Evolutionary conservation across 2,329 filamentous ascomycete species (phyloP), one percentile per base, ranked within the genome.

Genomic region (Corynespora cassiicola): DNA sequence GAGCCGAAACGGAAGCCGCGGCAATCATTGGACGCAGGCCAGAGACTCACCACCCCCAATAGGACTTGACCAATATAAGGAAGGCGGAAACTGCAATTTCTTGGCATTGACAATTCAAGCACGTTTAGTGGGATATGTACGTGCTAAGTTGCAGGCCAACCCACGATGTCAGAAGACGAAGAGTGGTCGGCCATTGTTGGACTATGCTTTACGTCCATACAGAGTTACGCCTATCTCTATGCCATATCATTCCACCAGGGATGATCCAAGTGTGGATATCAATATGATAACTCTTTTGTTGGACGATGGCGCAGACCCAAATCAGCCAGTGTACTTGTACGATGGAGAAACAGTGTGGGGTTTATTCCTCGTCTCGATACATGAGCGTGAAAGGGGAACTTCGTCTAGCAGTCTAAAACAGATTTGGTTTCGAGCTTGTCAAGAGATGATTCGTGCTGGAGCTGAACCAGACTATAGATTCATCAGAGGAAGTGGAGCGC

Each of bases 281-380:
- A 36, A 39, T 2, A 53, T 55, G 43, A 33, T 50, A 1, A 9
- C 34, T 10, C 6, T 46, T n/a, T 26, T 54, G 3, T 20, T 54
- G 3, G 21, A 40, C 3, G 10, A 45, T 7, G 40, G 31, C 1
- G 39, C 45, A 10, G 16, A 50, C n/a, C 42, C 50, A 17, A 54
- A 54, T 19, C 37, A 52, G 20, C 25, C 20, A 1, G 36, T 50
- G 1, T 24, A 27, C n/a, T 12, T 43, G 1, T 28, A 53, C 9
- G 16, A 39, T 20, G 29, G 32, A 9, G 12, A 35, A 6, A 31
- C 42, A 9, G 45, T 52, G 4, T 52, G 50, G 42, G 32, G 5
- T 1, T 28, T 49, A 4, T 51, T 50, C 16, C 12, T 54, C 9
- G 9, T 39, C 1, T 42, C 42, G 1, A 45, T 47, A 1, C 0